Evolutionary conservation across 352 stramenopile species (phyloP), one percentile per base, ranked within the genome.

Genomic region (Globisporangium abappressorium): DNA sequence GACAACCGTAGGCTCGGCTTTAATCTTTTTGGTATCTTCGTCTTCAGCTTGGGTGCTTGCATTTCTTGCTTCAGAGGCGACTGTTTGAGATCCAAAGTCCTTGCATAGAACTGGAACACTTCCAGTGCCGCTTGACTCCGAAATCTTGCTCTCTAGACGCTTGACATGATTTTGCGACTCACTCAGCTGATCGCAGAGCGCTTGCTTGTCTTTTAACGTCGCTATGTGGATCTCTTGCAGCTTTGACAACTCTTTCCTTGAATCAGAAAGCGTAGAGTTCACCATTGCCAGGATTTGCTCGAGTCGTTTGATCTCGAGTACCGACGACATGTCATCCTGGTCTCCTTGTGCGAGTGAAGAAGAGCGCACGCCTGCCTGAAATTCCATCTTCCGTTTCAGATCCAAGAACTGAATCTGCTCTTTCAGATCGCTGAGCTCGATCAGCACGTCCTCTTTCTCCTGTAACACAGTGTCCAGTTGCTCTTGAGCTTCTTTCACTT

Each of bases 381-480:
- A 70, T 49, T 74, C 66, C 59, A 91, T 82, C 20, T 82, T 84
- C 36, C 75, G 72, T 64, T 84, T 80, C 64, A 79, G 4, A 6
- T 62, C 70, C 8, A 86, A 47, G 26, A 85, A 82, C 34, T 82
- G 66, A n/a, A 88, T 78, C 33, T 93, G 80, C 57, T 88, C 75
- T 46, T 88, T 84, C 62, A 89, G 61, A 26, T 79, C 70, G 2
- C 53, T 57, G 30, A 91, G 26, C 26, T 86, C 71, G 1, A 77
- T 68, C 14, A 74, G 64, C 7, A 70, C 65, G 26, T 76, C 69
- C 11, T 80, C 68, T 53, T 83, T 88, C 14, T 85, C 68, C 9
- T 72, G 46, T 9, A 64, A 33, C 3, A 91, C 56, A 24, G 66
- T 62, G 20, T 85, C 71, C 1, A 93, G 56, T 26, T 85, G 70